A percentile compares a stretch with the other conserved stretches of the same genome.
Evolutionary conservation across 306 rosid species (phyloP).

Genomic region (Vicia villosa): DNA sequence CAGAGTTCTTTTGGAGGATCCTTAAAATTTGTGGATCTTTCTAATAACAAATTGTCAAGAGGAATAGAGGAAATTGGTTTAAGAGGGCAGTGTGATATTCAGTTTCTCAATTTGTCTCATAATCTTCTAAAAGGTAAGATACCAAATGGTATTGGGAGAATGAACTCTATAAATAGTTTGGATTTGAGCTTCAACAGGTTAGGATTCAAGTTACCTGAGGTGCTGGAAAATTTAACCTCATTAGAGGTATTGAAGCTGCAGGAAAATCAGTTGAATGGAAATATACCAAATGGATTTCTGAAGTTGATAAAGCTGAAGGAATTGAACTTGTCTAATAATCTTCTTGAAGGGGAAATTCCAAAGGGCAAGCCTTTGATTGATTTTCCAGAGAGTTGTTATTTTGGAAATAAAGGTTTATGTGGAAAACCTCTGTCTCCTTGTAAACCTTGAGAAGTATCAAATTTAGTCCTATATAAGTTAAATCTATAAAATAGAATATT

Average conservation of each 20-base stretch:
- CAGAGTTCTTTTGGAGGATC: constrained; percentile 43
- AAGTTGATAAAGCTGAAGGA: constrained; percentile 53
- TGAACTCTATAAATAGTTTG: constrained; percentile 50
- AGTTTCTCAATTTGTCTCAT: constrained; percentile 61
- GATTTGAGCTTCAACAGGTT: constrained; percentile 65
- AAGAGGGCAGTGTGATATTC: constrained; percentile 46
- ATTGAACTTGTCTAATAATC: constrained; percentile 61
- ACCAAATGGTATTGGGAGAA: constrained; percentile 46
- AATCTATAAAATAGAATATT: not conserved
- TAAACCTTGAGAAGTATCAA: constrained; percentile 36
- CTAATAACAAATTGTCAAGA: constrained; percentile 59
- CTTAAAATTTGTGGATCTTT: constrained; percentile 57
- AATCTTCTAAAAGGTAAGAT: constrained; percentile 58
- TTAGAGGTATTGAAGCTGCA: constrained; percentile 66
- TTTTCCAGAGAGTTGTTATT: constrained; percentile 60
- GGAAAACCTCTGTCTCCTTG: constrained; percentile 77
- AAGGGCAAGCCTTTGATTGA: constrained; percentile 57
- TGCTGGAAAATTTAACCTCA: constrained; percentile 48
- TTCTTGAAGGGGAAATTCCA: constrained; percentile 75
- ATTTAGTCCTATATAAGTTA: too few relatives aligned
- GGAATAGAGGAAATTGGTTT: constrained; percentile 52
- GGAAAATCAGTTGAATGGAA: constrained; percentile 56
- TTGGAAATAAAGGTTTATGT: constrained; percentile 68
- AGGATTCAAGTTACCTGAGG: constrained; percentile 54
- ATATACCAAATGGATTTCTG: constrained; percentile 60